A percentile compares a stretch with the other conserved stretches of the same genome.
Evolutionary conservation across 352 stramenopile species (phyloP).

Genomic region (Hyaloperonospora brassicae): DNA sequence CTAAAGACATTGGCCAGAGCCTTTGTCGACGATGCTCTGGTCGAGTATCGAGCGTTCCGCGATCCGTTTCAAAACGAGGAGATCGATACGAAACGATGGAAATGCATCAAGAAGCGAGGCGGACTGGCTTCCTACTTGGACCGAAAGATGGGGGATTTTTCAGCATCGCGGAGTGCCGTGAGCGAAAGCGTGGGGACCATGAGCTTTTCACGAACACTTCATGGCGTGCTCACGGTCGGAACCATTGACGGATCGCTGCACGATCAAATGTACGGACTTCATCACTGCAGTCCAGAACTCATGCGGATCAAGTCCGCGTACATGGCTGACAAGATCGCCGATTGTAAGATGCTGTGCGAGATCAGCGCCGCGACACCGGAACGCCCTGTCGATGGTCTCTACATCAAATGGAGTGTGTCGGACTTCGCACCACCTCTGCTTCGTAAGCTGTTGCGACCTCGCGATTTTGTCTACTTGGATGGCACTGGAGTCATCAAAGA

Average conservation of each 20-base stretch:
- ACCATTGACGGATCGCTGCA: conserved; percentile 33
- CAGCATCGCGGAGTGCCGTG: conserved; percentile 7
- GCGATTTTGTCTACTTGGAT: conserved; percentile 57
- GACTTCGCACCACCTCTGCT: conserved; percentile 21
- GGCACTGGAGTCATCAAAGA: conserved; percentile 32
- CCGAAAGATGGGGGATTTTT: conserved; percentile 13
- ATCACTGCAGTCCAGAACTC: conserved; percentile 37
- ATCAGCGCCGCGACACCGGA: conserved; percentile 27
- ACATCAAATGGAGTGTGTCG: conserved; percentile 55
- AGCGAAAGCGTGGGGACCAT: conserved; percentile 24
- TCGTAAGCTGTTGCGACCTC: conserved; percentile 29
- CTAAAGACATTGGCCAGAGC: conserved; percentile 27
- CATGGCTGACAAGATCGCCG: conserved; percentile 38
- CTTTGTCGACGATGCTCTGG: conserved; percentile 38
- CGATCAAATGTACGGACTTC: conserved; percentile 53
- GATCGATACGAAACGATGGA: conserved; percentile 41
- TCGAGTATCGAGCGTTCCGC: conserved; percentile 40
- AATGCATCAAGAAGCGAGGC: conserved; percentile 38
- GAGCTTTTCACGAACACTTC: conserved; percentile 28
- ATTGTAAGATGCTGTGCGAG: conserved; percentile 37
- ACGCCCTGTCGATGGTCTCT: conserved; percentile 45
- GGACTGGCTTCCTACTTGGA: conserved; percentile 24
- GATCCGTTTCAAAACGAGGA: conserved; percentile 16
- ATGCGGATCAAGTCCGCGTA: conserved; percentile 53
- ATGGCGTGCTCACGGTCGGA: conserved; percentile 23